Evolutionary conservation across 2,329 filamentous ascomycete genomes (phyloP), one percentile per base, ranked within the genome.

Genomic region (Xylaria sp.): DNA sequence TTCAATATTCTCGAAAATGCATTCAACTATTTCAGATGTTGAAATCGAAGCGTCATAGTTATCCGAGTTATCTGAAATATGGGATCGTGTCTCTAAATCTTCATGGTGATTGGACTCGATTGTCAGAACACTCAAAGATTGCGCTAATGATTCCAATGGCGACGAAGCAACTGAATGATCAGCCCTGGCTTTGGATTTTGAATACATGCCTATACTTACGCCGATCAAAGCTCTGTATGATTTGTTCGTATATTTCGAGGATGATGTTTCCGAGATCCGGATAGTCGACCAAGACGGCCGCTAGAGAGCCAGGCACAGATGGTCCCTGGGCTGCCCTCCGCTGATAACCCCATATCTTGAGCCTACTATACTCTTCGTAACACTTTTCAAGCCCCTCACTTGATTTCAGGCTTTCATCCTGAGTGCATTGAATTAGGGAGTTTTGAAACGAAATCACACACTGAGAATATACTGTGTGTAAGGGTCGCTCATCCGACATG

Each of bases 321-420:
- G 14, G 25, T n/a, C 4, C 33, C 40, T 19, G 50, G 23, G 55
- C 17, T 19, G 55, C 45, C 25, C 23, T n/a, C 23, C 28, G 40
- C 45, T 63, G 56, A 5, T 57, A n/a, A 3, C 57, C 52, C 61
- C 61, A 64, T 6, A 54, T 43, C 17, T 64, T 57, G 3, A 57
- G 25, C 23, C 61, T 50, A 5, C 57, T 55, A 54, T 64, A 64
- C 35, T 64, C 61, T 15, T 64, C 61, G 6, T 43, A 47, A 15
- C 47, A 47, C 14, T 15, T 47, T n/a, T 59, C 23, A 28, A 63
- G 55, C 17, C 56, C 50, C 2, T 2, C 4, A 19, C 46, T 38
- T 23, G 57, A 37, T 3, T 51, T 5, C 28, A 51, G n/a, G 2
- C 7, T 4, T 42, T 31, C 4, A 31, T 50, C 2, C 17, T 5